Percentiles rank a stretch among this genome's conserved stretches.
phyloP scores from a whole-genome alignment of 805 yeast genomes.

The Cyberlindnera euphorbiiphila region DNA sequence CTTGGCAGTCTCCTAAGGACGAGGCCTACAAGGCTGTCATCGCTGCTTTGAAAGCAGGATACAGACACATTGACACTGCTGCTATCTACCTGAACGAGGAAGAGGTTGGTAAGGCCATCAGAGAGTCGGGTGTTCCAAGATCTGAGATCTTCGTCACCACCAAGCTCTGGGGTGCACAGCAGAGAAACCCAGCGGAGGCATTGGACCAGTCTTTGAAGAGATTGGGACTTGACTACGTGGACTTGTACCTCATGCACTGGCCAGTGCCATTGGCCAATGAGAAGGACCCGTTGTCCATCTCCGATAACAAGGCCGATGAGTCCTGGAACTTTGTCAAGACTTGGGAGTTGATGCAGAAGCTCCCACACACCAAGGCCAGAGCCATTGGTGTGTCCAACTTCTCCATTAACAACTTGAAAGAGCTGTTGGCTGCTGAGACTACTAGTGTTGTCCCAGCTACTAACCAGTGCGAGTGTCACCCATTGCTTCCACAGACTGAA shows the following conservation, averaged over 20 bases:
- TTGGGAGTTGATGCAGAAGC: constrained; percentile 21
- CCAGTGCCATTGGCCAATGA: constrained; percentile 59
- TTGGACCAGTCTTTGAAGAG: constrained; percentile 56
- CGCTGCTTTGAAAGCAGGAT: constrained; percentile 35
- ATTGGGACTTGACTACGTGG: constrained; percentile 72
- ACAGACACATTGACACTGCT: constrained; percentile 64
- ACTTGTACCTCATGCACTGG: constrained; percentile 80
- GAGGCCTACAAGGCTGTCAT: constrained; percentile 25
- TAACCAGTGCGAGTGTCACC: constrained; percentile 25
- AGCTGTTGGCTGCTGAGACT: constrained; percentile 12
- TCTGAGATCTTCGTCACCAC: constrained; percentile 67
- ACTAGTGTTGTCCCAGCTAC: constrained; percentile 16
- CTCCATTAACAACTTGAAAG: constrained; percentile 19
- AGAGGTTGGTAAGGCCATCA: constrained; percentile 52
- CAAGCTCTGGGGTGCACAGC: constrained; percentile 53
- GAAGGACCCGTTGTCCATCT: constrained; percentile 10
- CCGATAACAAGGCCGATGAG: constrained; percentile 40
- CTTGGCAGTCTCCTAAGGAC: constrained; percentile 38
- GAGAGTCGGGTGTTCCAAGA: constrained; percentile 43
- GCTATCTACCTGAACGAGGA: constrained; percentile 50
- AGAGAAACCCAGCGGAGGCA: constrained; percentile 45
- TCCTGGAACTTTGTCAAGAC: constrained; percentile 36
- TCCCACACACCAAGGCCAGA: constrained; percentile 15
- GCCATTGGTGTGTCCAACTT: constrained; percentile 26
- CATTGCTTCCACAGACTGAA: constrained; percentile 23